phyloP scores from a whole-genome alignment of 768 basidiomycete species.

The Xerocomus brunneocitrinus region DNA sequence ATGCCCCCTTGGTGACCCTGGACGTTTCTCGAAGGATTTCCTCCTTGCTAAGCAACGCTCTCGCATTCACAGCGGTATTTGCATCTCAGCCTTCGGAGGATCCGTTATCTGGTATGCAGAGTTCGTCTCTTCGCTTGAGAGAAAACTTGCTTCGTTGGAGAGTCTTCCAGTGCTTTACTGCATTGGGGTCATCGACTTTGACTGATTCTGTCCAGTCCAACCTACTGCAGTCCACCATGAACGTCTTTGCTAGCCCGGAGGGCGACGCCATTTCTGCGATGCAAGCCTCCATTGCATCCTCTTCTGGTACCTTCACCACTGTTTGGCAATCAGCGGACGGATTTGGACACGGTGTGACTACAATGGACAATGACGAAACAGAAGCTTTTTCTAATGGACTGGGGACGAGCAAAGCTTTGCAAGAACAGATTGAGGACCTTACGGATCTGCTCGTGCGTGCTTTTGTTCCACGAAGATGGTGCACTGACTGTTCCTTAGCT shows the following conservation, averaged over 20 bases:
- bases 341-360: slow-evolving; percentile 89
- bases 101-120: slow-evolving; percentile 35
- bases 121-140: slow-evolving; percentile 63
- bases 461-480: background rate
- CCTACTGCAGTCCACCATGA: slow-evolving; percentile 75
- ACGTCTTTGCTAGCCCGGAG: slow-evolving; percentile 84
- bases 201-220: slow-evolving; percentile 79
- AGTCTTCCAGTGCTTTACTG: slow-evolving; percentile 85
- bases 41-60: slow-evolving; percentile 80
- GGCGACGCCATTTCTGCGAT: slow-evolving; percentile 77
- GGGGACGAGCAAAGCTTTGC: slow-evolving; percentile 47
- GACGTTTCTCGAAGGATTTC: slow-evolving; percentile 89
- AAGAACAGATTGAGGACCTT: slow-evolving; percentile 75
- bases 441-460: slow-evolving; percentile 70
- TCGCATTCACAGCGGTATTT: slow-evolving; percentile 87
- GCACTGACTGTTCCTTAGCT: slow-evolving; percentile 16
- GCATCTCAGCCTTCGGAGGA: slow-evolving; percentile 68
- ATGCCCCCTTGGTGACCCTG: slow-evolving; percentile 74
- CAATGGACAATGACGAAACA: slow-evolving; percentile 48
- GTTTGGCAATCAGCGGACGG: slow-evolving; percentile 88
- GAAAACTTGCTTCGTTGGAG: slow-evolving; percentile 82
- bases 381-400: slow-evolving; percentile 20
- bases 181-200: slow-evolving; percentile 72
- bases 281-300: slow-evolving; percentile 89
- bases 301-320: slow-evolving; percentile 73